phyloP scores from a whole-genome alignment of 2,329 filamentous ascomycete genomes.

The Fusarium succisae region DNA sequence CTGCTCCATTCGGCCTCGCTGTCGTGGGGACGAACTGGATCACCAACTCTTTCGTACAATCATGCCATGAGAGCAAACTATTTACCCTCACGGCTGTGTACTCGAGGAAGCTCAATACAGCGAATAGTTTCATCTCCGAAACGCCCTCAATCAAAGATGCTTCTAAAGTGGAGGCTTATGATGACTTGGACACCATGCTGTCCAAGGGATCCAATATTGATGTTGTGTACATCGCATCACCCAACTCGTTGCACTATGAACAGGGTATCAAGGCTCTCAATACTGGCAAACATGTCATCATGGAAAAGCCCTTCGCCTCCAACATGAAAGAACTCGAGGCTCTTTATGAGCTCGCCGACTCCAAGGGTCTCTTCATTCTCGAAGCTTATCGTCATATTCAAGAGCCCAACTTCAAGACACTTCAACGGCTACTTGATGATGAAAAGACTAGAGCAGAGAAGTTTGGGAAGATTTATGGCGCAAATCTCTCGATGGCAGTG shows the following conservation, averaged over 20 bases:
- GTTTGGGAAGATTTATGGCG: constrained; percentile 23
- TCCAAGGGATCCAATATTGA: background rate
- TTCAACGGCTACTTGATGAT: constrained; percentile 24
- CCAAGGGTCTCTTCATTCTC: constrained; percentile 16
- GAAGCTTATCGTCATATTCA: constrained; percentile 35
- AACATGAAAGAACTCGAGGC: constrained; percentile 18
- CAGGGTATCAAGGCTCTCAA: constrained; percentile 17
- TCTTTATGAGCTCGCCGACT: constrained; percentile 27
- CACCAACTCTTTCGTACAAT: constrained; percentile 34
- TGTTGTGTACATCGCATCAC: constrained; percentile 30
- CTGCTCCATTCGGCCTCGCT: constrained; percentile 27
- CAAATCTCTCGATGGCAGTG: constrained; percentile 26
- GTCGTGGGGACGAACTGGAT: constrained; percentile 36
- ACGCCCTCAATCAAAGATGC: constrained; percentile 23
- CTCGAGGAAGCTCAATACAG: constrained; percentile 27
- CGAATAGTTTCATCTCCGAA: constrained; percentile 19
- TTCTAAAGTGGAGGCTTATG: constrained; percentile 1
- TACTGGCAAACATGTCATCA: constrained; percentile 25
- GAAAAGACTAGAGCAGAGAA: constrained; percentile 14
- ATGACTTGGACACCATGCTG: constrained; percentile 23
- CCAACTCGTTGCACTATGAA: constrained; percentile 32
- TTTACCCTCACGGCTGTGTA: constrained; percentile 27
- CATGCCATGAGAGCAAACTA: constrained; percentile 24
- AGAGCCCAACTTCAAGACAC: constrained; percentile 32
- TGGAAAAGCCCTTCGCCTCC: constrained; percentile 35